Evolutionary conservation across 768 basidiomycete genomes (phyloP).

Genomic region (Boletus vermiculosoides): DNA sequence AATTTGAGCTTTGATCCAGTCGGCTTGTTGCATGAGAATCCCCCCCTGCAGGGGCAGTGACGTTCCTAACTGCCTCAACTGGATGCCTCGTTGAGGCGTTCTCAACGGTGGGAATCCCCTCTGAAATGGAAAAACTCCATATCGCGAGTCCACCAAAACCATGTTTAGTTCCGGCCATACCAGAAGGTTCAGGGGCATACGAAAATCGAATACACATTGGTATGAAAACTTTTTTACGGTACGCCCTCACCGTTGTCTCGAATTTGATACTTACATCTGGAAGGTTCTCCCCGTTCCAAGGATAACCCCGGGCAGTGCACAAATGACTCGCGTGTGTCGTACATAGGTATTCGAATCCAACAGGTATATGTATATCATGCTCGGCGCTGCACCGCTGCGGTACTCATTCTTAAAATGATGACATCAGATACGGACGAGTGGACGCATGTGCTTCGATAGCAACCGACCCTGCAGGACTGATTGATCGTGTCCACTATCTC

Average conservation of each 20-base stretch:
- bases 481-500: background rate
- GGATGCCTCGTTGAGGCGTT: background rate
- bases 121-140: background rate
- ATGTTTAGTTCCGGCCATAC: constrained; percentile 4
- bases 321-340: too few relatives aligned
- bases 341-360: background rate
- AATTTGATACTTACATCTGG: background rate
- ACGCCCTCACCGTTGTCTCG: background rate
- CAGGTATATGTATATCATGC: background rate
- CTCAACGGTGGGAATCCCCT: constrained; percentile 7
- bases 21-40: background rate
- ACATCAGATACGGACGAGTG: background rate
- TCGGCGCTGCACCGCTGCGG: background rate
- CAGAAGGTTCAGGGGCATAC: constrained; percentile 2
- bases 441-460: background rate
- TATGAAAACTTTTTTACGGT: constrained; percentile 3
- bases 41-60: background rate
- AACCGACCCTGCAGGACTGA: background rate
- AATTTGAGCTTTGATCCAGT: background rate
- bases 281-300: background rate
- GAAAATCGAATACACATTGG: background rate
- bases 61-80: background rate
- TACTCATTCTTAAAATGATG: background rate
- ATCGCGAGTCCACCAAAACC: background rate
- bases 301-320: background rate